phyloP scores from a whole-genome alignment of 805 yeast species.

The Helenozyma baotianmanensis region DNA sequence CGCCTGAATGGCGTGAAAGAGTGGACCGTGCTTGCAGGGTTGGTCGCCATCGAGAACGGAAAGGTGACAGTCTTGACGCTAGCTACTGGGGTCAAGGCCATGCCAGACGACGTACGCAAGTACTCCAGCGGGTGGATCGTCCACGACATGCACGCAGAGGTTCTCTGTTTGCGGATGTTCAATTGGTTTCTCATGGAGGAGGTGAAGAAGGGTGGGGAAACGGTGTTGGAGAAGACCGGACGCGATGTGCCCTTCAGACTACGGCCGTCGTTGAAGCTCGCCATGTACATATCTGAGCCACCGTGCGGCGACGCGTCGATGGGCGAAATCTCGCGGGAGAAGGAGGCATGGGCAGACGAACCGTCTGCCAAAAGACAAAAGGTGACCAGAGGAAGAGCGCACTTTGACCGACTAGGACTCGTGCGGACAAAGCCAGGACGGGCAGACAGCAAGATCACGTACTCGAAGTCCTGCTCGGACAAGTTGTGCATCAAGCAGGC shows the following conservation, averaged over 20 bases:
- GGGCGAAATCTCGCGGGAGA: slow-evolving; percentile 27
- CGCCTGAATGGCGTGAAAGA: slow-evolving; percentile 66
- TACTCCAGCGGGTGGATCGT: slow-evolving; percentile 55
- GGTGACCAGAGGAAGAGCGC: slow-evolving; percentile 56
- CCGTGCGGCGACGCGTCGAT: slow-evolving; percentile 93
- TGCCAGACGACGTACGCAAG: slow-evolving; percentile 49
- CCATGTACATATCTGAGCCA: slow-evolving; percentile 63
- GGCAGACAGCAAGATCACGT: slow-evolving; percentile 63
- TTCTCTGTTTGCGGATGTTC: slow-evolving; percentile 65
- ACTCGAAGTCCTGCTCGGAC: slow-evolving; percentile 87
- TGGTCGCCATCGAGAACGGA: slow-evolving; percentile 43
- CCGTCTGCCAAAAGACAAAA: slow-evolving; percentile 12
- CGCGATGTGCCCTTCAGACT: slow-evolving; percentile 22
- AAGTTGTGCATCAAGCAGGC: slow-evolving; percentile 65
- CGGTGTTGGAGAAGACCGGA: slow-evolving; percentile 12
- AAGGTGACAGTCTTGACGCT: slow-evolving; percentile 40
- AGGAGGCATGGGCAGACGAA: slow-evolving; percentile 17
- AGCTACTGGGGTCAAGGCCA: slow-evolving; percentile 80
- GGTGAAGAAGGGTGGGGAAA: slow-evolving; percentile 10
- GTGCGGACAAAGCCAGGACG: slow-evolving; percentile 95
- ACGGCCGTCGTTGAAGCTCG: slow-evolving; percentile 33
- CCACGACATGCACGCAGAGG: slow-evolving; percentile 92
- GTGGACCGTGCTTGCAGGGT: slow-evolving; percentile 81
- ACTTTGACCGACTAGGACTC: slow-evolving; percentile 51
- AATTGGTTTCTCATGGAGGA: slow-evolving; percentile 57